A percentile compares a stretch with the other conserved stretches of the same genome.
These are phyloP conservation scores for Emericellopsis terricola DNA, from an alignment of 495 filamentous ascomycete genomes.

Conservation along the genomic window DNA sequence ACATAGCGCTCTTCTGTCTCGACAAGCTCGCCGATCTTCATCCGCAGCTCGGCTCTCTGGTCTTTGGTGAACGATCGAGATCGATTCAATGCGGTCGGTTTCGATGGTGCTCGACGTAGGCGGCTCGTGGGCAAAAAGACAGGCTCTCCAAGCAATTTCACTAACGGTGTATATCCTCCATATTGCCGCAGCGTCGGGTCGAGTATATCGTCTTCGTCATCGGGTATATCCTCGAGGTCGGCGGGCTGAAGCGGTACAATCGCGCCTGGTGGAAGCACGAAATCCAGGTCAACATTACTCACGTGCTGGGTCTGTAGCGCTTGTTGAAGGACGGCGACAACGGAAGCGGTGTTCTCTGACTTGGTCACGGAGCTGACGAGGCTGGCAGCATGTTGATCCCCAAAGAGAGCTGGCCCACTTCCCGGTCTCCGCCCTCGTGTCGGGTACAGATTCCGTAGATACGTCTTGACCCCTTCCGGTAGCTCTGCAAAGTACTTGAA, in stretches of 20 bases:
- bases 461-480: conserved; percentile 53
- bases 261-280: conserved; percentile 60
- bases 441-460: conserved; percentile 29
- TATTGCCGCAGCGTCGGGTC: conserved; percentile 47
- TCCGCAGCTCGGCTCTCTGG: conserved; percentile 66
- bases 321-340: conserved; percentile 48
- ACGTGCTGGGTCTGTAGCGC: conserved; percentile 62
- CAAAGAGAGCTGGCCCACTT: conserved; percentile 53
- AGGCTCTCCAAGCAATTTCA: conserved; percentile 61
- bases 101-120: conserved; percentile 72
- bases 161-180: conserved; percentile 50
- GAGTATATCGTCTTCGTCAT: conserved; percentile 40
- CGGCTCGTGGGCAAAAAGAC: conserved; percentile 80
- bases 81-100: conserved; percentile 57
- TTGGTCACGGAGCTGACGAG: conserved; percentile 66
- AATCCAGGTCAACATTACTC: conserved; percentile 73
- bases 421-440: conserved; percentile 29
- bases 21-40: conserved; percentile 80
- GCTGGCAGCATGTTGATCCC: conserved; percentile 83
- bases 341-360: conserved; percentile 54
- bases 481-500: conserved; percentile 86
- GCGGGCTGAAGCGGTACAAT: conserved; percentile 38
- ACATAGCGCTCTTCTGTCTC: conserved; percentile 94
- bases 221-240: conserved; percentile 31
- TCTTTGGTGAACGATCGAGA: conserved; percentile 55